Evolutionary conservation across 805 yeast genomes (phyloP).

Genomic region (Naumovozyma baii): DNA sequence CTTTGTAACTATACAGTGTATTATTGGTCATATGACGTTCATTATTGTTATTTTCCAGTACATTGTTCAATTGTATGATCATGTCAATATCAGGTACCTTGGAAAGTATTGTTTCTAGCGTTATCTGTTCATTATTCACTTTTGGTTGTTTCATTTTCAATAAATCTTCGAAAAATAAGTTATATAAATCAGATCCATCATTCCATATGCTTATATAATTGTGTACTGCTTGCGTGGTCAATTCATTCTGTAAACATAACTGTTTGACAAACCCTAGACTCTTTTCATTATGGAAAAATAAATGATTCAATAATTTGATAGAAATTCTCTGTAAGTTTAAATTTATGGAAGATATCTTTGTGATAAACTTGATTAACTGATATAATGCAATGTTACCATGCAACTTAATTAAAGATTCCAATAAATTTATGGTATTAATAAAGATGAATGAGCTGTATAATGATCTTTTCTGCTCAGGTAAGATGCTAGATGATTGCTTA

Average conservation of each 20-base stretch:
- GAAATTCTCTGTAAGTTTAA: slow-evolving; percentile 28
- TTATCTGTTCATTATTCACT: slow-evolving; percentile 5
- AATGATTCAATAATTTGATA: slow-evolving; percentile 24
- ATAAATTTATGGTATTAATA: slow-evolving; percentile 17
- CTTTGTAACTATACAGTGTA: neutral
- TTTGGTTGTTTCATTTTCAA: slow-evolving; percentile 15
- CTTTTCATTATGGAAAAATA: slow-evolving; percentile 20
- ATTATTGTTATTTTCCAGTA: too few species aligned
- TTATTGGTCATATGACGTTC: neutral
- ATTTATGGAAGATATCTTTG: slow-evolving; percentile 28
- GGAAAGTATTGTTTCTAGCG: neutral
- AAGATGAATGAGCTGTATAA: slow-evolving; percentile 4
- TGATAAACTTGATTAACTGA: slow-evolving; percentile 30
- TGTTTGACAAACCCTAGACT: slow-evolving; percentile 4
- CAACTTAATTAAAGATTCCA: slow-evolving; percentile 30
- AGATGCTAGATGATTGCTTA: slow-evolving; percentile 5
- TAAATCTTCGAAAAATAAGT: slow-evolving; percentile 15
- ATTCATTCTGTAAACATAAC: slow-evolving; percentile 14
- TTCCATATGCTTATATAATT: slow-evolving; percentile 29
- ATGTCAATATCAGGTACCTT: neutral
- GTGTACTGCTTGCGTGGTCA: slow-evolving; percentile 17
- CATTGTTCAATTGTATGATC: neutral
- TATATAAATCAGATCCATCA: slow-evolving; percentile 26
- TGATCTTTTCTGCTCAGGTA: neutral
- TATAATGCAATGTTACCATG: slow-evolving; percentile 32